Evolutionary conservation across 345 rosid species (phyloP), one percentile per base, ranked within the genome.

Genomic region (Populus euphratica): DNA sequence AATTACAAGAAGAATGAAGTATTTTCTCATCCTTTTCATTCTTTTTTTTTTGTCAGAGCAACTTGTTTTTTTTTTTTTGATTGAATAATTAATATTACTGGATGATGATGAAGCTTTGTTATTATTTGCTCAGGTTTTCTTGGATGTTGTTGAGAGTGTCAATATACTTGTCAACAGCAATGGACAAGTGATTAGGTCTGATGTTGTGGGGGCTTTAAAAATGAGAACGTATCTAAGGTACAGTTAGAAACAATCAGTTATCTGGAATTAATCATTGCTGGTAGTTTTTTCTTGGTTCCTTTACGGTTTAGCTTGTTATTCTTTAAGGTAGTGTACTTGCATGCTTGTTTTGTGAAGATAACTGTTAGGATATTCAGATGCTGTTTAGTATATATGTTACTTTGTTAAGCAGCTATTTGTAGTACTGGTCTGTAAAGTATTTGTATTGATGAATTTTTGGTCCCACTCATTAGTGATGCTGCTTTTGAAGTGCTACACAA

Each of bases 151-250:
- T 82, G 99, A 96, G 85, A 93, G 90, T 83, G 93, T 95, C 68
- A 93, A 95, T 86, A 92, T 95, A 77, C 94, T 95, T 85, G 97
- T 96, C 81, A 96, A 96, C 84, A 91, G 94, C 89, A 96, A 93
- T 75, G 99, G 99, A 59, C 98, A 96, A 80, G 91, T 96, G 29
- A 86, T 93, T 75, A 84, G 96, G 82, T 96, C 98, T 10, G 99
- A 96, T 87, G 98, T 96, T 62, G 97, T 93, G 70, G 99, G 98
- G 77, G 99, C 98, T 18, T 79, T 96, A 85, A 96, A 96, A 92
- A 96, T 96, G 99, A 87, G 99, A 84, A 91, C 98, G 27, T 93
- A 90, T 83, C 82, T 96, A 83, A 96, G 93, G 99, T 96, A 73
- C 21, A 66, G 44, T 64, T 8, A 70, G 27, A 21, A 20, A 41